Base-by-base conservation (phyloP, 148 eudicot species). In the Salicornia ramosissima region DNA sequence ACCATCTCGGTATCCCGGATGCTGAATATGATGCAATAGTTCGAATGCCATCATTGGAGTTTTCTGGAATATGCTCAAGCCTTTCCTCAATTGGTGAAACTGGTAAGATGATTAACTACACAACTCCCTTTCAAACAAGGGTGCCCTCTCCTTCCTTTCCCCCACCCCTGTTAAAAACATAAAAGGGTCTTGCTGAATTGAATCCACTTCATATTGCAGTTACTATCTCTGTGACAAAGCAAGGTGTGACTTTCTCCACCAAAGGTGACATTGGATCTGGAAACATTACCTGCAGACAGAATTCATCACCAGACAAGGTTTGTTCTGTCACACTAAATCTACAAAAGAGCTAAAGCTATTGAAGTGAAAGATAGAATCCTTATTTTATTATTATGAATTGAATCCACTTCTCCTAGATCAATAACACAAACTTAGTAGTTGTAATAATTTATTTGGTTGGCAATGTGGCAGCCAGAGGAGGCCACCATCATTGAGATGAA, bases 241-340 rank as follows among this genome's bases (percentile, higher is more conserved):
- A 87, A 78, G 88, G 88, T 9, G 87, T 87, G 54, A 83, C 84
- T 52, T 85, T 87, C 74, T 85, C 91, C n/a, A 73, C 86, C 7
- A 83, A 77, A 74, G 89, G 91, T 52, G 91, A 87, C 61, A 87
- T 87, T 69, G 91, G 91, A 29, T 71, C 84, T 34, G 89, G 89
- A 34, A 87, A 87, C 74, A 85, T 83, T 49, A 82, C 87, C 16
- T 81, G 79, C 52, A 80, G 84, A 64, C 87, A 81, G 51, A 85
- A 80, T 65, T 68, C 81, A 64, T 79, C 87, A 31, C 71, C 80
- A 9, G 86, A 87, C 64, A 85, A 87, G 85, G 91, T 87, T 63
- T 15, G 50, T 31, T 57, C 58, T 26, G 15, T 54, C 63, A 55
- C 18, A 56, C 29, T 31, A n/a, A n/a, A n/a, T n/a, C n/a, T n/a